Evolutionary conservation across 495 filamentous ascomycete genomes (phyloP).

Genomic region (Tuber magnatum): DNA sequence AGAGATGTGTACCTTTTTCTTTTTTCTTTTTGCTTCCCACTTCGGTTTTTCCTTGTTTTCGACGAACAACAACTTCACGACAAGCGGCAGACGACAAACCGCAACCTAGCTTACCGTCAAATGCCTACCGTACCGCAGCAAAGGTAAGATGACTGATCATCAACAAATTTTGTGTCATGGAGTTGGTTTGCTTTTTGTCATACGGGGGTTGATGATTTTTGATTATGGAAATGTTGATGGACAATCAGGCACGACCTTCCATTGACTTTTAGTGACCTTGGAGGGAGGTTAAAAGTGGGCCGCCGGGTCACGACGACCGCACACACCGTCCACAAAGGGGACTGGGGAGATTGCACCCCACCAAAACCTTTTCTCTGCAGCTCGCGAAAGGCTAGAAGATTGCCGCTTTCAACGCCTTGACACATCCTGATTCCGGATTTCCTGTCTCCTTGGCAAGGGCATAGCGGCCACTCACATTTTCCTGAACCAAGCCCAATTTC

Average conservation of each 20-base stretch:
- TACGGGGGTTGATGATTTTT: neutral
- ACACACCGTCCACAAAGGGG: neutral
- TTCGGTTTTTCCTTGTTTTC: neutral
- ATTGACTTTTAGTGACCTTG: neutral
- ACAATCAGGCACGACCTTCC: neutral
- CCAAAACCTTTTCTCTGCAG: neutral
- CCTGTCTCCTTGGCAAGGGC: conserved; percentile 12
- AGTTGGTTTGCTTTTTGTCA: neutral
- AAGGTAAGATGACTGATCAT: neutral
- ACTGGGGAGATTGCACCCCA: neutral
- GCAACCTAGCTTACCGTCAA: neutral
- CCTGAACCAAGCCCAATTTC: conserved; percentile 30
- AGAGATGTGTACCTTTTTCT: neutral
- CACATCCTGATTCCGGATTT: conserved; percentile 15
- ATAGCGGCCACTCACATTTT: conserved; percentile 28
- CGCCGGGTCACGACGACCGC: neutral
- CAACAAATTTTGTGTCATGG: neutral
- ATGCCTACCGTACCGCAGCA: neutral
- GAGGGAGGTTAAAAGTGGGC: neutral
- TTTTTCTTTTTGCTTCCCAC: neutral
- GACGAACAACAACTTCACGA: neutral
- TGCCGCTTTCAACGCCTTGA: conserved; percentile 30
- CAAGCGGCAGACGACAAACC: neutral
- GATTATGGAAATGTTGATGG: neutral
- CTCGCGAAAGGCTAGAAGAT: neutral